These are phyloP conservation scores for Phytophthora pseudosyringae DNA, from an alignment of 352 stramenopile species.

Conservation along the genomic window DNA sequence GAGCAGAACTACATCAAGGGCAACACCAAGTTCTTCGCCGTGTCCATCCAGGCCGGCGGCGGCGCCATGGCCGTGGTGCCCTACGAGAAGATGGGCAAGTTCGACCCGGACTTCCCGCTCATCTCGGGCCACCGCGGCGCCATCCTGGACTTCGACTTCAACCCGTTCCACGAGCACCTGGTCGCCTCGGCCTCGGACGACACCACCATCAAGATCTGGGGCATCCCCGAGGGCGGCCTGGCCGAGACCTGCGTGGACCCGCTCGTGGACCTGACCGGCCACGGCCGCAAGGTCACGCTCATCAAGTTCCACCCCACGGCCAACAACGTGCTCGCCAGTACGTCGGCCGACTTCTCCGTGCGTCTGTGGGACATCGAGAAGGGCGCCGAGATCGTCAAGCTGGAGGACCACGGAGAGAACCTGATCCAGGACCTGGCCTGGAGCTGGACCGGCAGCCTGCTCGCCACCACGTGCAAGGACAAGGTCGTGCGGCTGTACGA, in stretches of 20 bases:
- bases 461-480: conserved; percentile 98
- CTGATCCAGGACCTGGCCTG: conserved; percentile 98
- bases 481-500: conserved; percentile 98
- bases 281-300: conserved; percentile 97
- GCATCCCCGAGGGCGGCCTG: conserved; percentile 94
- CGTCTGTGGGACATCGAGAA: conserved; percentile 99
- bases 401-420: conserved; percentile 86
- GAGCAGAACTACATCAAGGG: conserved; percentile 99
- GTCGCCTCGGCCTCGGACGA: conserved; percentile 97
- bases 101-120: conserved; percentile 93
- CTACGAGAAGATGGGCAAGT: conserved; percentile 95
- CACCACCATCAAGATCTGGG: conserved; percentile 98
- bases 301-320: conserved; percentile 98
- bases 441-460: conserved; percentile 96
- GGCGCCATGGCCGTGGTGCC: conserved; percentile 94
- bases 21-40: conserved; percentile 99
- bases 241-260: conserved; percentile 95
- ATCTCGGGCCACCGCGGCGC: conserved; percentile 96
- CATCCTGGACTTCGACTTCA: conserved; percentile 99
- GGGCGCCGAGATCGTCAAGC: conserved; percentile 89
- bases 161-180: conserved; percentile 97
- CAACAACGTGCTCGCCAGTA: conserved; percentile 97
- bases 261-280: conserved; percentile 95
- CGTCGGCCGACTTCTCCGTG: conserved; percentile 95
- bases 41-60: conserved; percentile 91